These are phyloP conservation scores for Rubia yunnanensis DNA, from an alignment of 257 asterid species.

Conservation along the genomic window DNA sequence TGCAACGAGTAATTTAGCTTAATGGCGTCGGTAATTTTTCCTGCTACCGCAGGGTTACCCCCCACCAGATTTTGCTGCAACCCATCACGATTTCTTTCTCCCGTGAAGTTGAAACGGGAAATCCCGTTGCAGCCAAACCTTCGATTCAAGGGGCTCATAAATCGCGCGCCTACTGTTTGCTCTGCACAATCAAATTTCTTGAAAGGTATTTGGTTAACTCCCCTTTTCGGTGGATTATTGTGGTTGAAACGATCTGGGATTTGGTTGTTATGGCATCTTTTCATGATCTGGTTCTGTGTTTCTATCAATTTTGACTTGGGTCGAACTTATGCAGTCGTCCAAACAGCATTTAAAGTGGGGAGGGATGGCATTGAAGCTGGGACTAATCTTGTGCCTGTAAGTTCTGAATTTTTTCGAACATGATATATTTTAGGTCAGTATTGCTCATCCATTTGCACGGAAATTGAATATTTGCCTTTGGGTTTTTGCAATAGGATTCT, in stretches of 20 bases:
- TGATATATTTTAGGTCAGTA: neutral
- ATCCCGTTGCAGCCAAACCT: conserved; percentile 10
- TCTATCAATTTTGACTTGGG: neutral
- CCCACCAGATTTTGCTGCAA: conserved; percentile 4
- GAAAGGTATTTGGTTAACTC: conserved; percentile 27
- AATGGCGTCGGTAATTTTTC: conserved; percentile 14
- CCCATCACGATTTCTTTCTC: conserved; percentile 18
- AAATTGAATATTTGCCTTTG: neutral
- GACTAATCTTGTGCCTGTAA: conserved; percentile 80
- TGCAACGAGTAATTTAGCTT: neutral
- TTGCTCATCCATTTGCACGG: neutral
- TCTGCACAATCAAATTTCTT: conserved; percentile 55
- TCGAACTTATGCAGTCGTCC: conserved; percentile 36
- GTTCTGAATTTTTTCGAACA: conserved; percentile 9
- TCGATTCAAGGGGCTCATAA: conserved; percentile 24
- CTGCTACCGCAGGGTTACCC: neutral
- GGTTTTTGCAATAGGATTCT: conserved; percentile 32
- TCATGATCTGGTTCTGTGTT: neutral
- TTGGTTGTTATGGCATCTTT: neutral
- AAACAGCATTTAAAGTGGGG: conserved; percentile 69
- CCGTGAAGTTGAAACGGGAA: conserved; percentile 16
- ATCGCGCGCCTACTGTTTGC: conserved; percentile 22
- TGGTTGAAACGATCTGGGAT: neutral
- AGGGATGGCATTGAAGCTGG: conserved; percentile 94
- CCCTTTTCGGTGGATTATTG: neutral